Conservation (phyloP, 2,329 filamentous ascomycete genomes). For the Cadophora sp. region DNA sequence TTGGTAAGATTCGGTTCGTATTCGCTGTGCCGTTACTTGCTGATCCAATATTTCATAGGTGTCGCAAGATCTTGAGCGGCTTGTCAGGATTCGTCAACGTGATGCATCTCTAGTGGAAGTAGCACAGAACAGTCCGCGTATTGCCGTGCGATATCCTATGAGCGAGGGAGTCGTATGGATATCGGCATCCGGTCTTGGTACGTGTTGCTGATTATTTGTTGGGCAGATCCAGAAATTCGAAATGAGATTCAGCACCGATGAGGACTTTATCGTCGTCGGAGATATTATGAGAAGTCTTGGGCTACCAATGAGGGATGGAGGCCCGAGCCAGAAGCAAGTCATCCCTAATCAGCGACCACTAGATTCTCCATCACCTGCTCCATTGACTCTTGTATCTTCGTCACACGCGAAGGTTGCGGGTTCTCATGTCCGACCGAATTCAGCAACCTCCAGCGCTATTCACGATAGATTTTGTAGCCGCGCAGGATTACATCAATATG, state of each 20-base stretch:
- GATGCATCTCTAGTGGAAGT: constrained; percentile 41
- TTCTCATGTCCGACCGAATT: neutral
- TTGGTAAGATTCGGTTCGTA: constrained; percentile 49
- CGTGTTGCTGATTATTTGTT: constrained; percentile 4
- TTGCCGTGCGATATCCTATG: constrained; percentile 47
- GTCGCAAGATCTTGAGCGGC: constrained; percentile 40
- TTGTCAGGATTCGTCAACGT: constrained; percentile 32
- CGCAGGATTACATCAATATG: no score
- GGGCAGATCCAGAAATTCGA: constrained; percentile 51
- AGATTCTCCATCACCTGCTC: neutral
- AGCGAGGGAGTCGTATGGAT: constrained; percentile 35
- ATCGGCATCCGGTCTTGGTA: neutral
- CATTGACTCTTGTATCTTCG: neutral
- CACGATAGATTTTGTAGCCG: neutral
- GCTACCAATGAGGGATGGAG: constrained; percentile 33
- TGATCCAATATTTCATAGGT: constrained; percentile 35
- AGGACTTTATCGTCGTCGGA: constrained; percentile 44
- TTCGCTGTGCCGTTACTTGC: neutral
- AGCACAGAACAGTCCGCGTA: constrained; percentile 42
- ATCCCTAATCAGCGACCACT: neutral
- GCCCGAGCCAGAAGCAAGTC: neutral
- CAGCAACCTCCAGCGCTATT: neutral
- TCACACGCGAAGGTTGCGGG: neutral
- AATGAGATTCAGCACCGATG: constrained; percentile 48
- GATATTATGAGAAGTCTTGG: constrained; percentile 44